Percentiles rank a stretch among this genome's conserved stretches.
Conservation (phyloP, 192 early-diverging fungal species). For the Linnemannia exigua region DNA sequence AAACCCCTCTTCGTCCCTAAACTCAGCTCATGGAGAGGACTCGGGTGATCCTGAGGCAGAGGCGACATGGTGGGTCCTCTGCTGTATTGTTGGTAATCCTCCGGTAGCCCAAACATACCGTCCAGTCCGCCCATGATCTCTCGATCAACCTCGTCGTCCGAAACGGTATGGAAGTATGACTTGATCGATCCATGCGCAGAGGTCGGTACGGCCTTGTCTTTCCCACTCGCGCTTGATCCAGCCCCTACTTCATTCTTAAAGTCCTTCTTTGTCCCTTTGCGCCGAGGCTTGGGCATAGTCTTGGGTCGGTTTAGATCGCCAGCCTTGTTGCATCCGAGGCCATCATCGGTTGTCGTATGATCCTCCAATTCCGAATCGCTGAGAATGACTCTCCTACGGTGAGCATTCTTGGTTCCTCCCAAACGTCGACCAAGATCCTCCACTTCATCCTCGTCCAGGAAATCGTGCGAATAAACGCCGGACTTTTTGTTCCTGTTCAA, state of each 20-base stretch:
- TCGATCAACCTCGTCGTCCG: conserved; percentile 44
- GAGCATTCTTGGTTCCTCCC: not conserved
- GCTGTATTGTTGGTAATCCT: not conserved
- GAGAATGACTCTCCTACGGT: not conserved
- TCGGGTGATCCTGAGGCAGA: not conserved
- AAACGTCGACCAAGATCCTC: conserved; percentile 3
- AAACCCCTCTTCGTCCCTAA: not conserved
- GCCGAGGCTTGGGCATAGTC: not conserved
- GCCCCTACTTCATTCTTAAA: not conserved
- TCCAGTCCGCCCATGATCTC: conserved; percentile 45
- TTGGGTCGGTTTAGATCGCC: not conserved
- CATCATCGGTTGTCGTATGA: not conserved
- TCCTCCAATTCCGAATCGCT: not conserved
- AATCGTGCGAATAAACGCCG: not conserved
- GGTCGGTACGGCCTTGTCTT: not conserved
- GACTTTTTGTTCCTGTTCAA: conserved; percentile 12
- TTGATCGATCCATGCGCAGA: not conserved
- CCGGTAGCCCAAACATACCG: not conserved
- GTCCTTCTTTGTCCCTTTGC: not conserved
- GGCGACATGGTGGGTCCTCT: not conserved
- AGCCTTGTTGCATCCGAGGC: not conserved
- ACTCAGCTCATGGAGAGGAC: not conserved
- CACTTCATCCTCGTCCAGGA: conserved; percentile 9
- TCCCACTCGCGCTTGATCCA: not conserved
- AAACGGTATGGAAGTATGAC: conserved; percentile 19